Evolutionary conservation across 768 basidiomycete genomes (phyloP).

Genomic region (Polyporus arcularius): DNA sequence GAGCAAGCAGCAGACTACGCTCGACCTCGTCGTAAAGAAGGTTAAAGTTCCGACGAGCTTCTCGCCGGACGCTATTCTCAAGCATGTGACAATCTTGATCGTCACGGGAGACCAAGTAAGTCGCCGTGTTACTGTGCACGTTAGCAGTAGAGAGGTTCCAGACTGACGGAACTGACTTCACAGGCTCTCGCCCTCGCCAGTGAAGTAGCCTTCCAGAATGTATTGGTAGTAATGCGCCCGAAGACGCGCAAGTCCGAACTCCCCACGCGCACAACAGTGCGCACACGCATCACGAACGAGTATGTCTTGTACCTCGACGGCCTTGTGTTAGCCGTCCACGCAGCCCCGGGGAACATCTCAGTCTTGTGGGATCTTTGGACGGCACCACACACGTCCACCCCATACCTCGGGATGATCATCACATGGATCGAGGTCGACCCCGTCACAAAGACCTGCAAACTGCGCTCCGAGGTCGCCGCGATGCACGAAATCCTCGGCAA

Average conservation of each 20-base stretch:
- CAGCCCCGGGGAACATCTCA: slow-evolving; percentile 17
- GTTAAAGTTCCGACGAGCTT: not conserved
- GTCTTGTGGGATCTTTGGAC: slow-evolving; percentile 22
- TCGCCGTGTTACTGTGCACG: not conserved
- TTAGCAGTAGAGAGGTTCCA: no score
- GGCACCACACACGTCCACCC: slow-evolving; percentile 22
- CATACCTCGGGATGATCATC: slow-evolving; percentile 24
- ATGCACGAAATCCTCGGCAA: slow-evolving; percentile 24
- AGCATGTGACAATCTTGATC: not conserved
- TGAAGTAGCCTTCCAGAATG: not conserved
- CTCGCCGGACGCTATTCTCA: not conserved
- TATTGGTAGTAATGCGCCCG: slow-evolving; percentile 1
- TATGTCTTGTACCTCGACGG: not conserved
- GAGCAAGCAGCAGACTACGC: not conserved
- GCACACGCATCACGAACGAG: slow-evolving; percentile 1
- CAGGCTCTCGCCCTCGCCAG: slow-evolving; percentile 2
- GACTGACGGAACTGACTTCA: not conserved
- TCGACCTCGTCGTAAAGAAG: not conserved
- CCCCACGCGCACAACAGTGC: not conserved
- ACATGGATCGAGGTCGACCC: slow-evolving; percentile 28
- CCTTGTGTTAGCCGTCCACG: not conserved
- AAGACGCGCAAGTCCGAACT: not conserved
- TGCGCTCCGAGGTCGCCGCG: slow-evolving; percentile 26
- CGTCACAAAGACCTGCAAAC: slow-evolving; percentile 20
- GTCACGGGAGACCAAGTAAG: not conserved